Evolutionary conservation across 73 alveolate species (phyloP), one percentile per base, ranked within the genome.

Genomic region (Paraurostyla sp.): DNA sequence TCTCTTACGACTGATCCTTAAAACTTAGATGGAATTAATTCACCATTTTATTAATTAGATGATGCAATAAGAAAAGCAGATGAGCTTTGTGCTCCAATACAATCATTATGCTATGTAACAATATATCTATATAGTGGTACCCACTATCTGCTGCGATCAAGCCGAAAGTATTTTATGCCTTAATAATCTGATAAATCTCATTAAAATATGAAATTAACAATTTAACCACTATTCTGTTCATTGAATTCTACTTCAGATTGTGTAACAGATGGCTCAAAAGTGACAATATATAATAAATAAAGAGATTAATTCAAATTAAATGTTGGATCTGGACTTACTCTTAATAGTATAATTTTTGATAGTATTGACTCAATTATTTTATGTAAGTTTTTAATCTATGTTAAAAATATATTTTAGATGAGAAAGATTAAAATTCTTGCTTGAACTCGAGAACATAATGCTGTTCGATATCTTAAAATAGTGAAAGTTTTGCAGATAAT

Each of bases 281-380:
- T 73, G 6, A 48, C 87, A 18, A 42, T 73, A 11, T 48, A 73
- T 27, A 45, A 73, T 48, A 73, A 73, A 30, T 15, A 32, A 38
- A 73, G 87, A 33, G 87, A 73, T 50, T 9, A 73, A 20, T 73
- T 73, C 27, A 0, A 16, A 18, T 50, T 73, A 27, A 45, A 40
- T 20, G 87, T 73, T 3, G 71, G 87, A 6, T 16, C 42, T 45
- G 87, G 87, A 20, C 52, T 73, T 7, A 73, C 87, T 13, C 7
- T 73, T 30, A 73, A 36, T 20, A 30, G 46, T 48, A 48, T 73
- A 15, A 50, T 29, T 0, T 13, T 73, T 45, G 71, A 73, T 43
- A 27, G 73, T 3, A 6, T 73, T 3, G 87, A 73, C 32, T 73
- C 87, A 1, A 73, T 73, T n/a, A 73, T 73, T 45, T 25, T 15